phyloP scores from a whole-genome alignment of 345 rosid species.

The Ceriops decandra region DNA sequence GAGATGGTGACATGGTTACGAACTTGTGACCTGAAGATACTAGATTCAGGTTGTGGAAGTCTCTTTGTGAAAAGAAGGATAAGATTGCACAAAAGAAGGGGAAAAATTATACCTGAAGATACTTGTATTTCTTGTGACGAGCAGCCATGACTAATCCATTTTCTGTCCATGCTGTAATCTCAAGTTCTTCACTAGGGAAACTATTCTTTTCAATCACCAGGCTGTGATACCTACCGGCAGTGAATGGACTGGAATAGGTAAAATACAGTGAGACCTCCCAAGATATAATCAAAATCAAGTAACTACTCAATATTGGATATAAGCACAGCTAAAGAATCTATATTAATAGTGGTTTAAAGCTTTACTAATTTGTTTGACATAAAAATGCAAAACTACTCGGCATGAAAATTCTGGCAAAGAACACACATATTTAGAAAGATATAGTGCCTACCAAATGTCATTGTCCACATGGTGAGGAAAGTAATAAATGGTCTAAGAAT shows the following conservation, averaged over 20 bases:
- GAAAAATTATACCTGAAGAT: constrained; percentile 56
- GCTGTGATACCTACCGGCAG: constrained; percentile 91
- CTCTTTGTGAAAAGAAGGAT: too few species aligned
- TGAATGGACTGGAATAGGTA: constrained; percentile 59
- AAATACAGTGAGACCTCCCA: neutral
- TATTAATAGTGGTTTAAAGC: neutral
- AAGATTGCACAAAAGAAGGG: neutral
- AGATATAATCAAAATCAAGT: neutral
- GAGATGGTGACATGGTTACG: too few species aligned
- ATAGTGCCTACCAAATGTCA: neutral
- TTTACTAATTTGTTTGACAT: neutral
- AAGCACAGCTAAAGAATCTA: neutral
- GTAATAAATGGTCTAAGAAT: neutral
- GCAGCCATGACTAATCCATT: constrained; percentile 96
- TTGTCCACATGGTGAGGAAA: neutral
- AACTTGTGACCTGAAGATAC: too few species aligned
- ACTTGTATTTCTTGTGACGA: constrained; percentile 71
- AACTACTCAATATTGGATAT: neutral
- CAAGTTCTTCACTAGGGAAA: constrained; percentile 67
- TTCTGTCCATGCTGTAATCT: constrained; percentile 92
- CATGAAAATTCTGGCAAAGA: neutral
- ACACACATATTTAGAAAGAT: neutral
- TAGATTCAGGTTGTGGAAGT: too few species aligned
- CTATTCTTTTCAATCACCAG: constrained; percentile 76
- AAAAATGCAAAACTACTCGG: neutral